A percentile compares a stretch with the other conserved stretches of the same genome.
Evolutionary conservation across 176 grass and related monocot genomes (phyloP).

Genomic region (Hyparrhenia diplandra): DNA sequence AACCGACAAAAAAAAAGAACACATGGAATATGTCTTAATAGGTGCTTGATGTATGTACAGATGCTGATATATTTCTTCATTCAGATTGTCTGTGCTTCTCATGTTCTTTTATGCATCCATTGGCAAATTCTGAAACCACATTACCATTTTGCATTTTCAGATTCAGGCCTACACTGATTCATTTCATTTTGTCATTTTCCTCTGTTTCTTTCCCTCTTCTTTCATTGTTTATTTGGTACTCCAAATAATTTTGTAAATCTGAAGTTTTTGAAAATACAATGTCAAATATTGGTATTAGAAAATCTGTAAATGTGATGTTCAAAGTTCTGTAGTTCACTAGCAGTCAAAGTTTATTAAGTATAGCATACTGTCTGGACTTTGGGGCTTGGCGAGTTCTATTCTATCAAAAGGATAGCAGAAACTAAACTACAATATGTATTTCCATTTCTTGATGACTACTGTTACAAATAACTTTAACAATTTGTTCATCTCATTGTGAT

Average conservation of each 20-base stretch:
- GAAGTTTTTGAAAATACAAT: background rate
- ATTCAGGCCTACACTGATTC: background rate
- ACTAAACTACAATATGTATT: background rate
- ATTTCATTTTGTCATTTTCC: background rate
- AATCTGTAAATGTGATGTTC: background rate
- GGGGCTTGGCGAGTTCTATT: background rate
- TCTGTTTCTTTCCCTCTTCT: background rate
- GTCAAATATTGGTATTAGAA: background rate
- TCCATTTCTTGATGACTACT: background rate
- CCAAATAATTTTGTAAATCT: background rate
- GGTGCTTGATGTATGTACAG: too few species aligned
- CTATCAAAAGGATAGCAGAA: too few species aligned
- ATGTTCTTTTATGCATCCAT: background rate
- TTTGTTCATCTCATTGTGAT: conserved; percentile 1
- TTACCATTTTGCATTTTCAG: background rate
- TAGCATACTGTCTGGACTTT: conserved; percentile 1
- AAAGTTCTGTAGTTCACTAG: background rate
- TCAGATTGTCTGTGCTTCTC: background rate
- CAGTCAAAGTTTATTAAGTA: background rate
- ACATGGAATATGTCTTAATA: too few species aligned
- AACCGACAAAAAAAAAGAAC: background rate
- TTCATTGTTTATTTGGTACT: background rate
- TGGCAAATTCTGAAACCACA: background rate
- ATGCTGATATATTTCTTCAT: background rate
- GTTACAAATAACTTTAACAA: background rate